Conservation (phyloP, 2,329 filamentous ascomycete genomes). For the Alternaria angustiovoidea region DNA sequence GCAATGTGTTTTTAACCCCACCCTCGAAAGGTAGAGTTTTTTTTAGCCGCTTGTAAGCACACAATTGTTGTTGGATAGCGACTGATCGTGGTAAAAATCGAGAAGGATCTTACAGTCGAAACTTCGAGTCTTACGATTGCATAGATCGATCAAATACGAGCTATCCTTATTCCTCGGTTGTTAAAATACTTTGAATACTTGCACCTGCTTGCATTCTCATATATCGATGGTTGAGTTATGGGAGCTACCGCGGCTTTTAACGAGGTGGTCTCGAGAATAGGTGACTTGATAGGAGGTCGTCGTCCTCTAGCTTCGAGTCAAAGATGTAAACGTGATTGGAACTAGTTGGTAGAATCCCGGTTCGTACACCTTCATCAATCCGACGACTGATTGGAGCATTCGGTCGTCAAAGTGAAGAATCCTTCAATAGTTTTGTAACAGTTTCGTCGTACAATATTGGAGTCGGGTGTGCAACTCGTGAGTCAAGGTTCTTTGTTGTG, state of each 20-base stretch:
- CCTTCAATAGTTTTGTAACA: background rate
- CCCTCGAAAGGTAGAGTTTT: background rate
- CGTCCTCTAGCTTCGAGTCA: background rate
- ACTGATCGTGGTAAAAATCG: background rate
- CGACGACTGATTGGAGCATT: background rate
- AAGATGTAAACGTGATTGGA: background rate
- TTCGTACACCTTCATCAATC: background rate
- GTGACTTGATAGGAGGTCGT: background rate
- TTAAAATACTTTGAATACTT: background rate
- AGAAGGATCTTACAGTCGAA: background rate
- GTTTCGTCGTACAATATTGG: background rate
- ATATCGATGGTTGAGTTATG: background rate
- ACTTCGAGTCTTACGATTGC: background rate
- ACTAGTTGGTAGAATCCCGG: background rate
- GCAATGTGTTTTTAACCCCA: background rate
- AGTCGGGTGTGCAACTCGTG: background rate
- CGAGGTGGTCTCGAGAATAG: background rate
- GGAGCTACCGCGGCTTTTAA: background rate
- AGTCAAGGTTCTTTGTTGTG: conserved; percentile 1
- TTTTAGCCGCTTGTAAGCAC: background rate
- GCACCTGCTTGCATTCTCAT: background rate
- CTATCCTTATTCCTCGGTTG: background rate
- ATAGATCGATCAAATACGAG: background rate
- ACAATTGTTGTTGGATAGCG: background rate
- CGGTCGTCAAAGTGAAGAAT: background rate